A percentile compares a stretch with the other conserved stretches of the same genome.
Conservation (phyloP, 768 basidiomycete genomes). For the Mycena filopes region DNA sequence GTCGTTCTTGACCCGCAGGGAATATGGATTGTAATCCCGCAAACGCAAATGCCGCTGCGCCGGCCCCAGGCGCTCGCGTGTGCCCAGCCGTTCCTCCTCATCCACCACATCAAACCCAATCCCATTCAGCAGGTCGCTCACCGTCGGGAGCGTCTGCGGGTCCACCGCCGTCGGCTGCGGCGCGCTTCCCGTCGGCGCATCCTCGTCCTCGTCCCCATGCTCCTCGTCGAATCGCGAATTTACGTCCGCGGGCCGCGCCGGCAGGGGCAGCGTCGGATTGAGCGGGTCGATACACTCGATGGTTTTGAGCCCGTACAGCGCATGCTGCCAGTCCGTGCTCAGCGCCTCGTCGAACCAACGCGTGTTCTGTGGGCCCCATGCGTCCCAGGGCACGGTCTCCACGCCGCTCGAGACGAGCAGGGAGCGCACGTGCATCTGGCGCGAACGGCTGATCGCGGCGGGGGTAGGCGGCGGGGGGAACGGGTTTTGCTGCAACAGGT, state of each 20-base stretch:
- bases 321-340: slow-evolving; percentile 66
- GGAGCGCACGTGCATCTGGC: slow-evolving; percentile 35
- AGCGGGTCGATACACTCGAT: slow-evolving; percentile 53
- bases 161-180: slow-evolving; percentile 1
- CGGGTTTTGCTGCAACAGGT: slow-evolving; percentile 20
- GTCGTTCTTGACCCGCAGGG: slow-evolving; percentile 29
- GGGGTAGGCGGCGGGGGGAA: slow-evolving; percentile 18
- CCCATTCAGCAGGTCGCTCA: slow-evolving; percentile 28
- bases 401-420: slow-evolving; percentile 26
- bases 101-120: slow-evolving; percentile 27
- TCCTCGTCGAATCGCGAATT: slow-evolving; percentile 13
- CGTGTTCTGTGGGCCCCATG: slow-evolving; percentile 62
- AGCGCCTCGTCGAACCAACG: slow-evolving; percentile 64
- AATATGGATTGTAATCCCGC: slow-evolving; percentile 52
- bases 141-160: slow-evolving; percentile 20
- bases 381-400: slow-evolving; percentile 53
- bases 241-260: slow-evolving; percentile 12
- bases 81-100: slow-evolving; percentile 12
- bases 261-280: slow-evolving; percentile 24
- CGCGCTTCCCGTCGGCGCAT: too few species aligned
- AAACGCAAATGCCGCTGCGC: slow-evolving; percentile 43
- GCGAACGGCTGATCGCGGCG: slow-evolving; percentile 13
- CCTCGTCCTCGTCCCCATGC: slow-evolving; percentile 1
- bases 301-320: slow-evolving; percentile 61
- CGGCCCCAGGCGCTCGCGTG: slow-evolving; percentile 6